Evolutionary conservation across 139 green algal species (phyloP).

Genomic region (Chlorella sorokiniana): DNA sequence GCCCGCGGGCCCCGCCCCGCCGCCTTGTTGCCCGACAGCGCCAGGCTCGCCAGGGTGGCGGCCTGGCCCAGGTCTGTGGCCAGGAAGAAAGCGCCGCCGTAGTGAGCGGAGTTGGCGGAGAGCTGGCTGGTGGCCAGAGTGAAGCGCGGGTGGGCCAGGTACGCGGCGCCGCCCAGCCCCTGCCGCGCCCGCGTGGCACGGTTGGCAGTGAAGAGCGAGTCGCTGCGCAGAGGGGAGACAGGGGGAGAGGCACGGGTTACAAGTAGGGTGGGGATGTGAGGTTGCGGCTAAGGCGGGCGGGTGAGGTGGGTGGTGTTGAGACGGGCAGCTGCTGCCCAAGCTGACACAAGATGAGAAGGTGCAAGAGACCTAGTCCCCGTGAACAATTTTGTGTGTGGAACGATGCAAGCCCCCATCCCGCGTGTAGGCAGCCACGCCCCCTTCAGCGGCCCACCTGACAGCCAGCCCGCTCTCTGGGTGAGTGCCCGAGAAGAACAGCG

Average conservation of each 20-base stretch:
- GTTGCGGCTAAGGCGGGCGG: too few relatives aligned
- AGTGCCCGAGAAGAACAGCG: slow-evolving; percentile 14
- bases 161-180: slow-evolving; percentile 27
- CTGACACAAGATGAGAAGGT: neutral
- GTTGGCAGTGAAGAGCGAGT: neutral
- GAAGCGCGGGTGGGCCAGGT: slow-evolving; percentile 21
- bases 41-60: neutral
- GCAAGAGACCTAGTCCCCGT: too few relatives aligned
- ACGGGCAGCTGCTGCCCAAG: neutral
- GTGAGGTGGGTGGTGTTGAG: neutral
- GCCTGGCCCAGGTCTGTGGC: slow-evolving; percentile 9
- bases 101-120: slow-evolving; percentile 21
- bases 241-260: neutral
- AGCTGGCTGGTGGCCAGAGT: neutral
- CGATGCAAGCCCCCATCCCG: too few relatives aligned
- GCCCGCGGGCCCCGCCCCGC: neutral
- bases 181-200: neutral
- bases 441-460: slow-evolving; percentile 6
- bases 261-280: neutral
- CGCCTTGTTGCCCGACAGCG: neutral
- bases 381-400: neutral
- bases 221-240: neutral
- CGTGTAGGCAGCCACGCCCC: too few relatives aligned
- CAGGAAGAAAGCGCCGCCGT: slow-evolving; percentile 35
- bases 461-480: neutral